Conservation (phyloP, 129 eudicot genomes). For the Flaveria ramosissima region DNA sequence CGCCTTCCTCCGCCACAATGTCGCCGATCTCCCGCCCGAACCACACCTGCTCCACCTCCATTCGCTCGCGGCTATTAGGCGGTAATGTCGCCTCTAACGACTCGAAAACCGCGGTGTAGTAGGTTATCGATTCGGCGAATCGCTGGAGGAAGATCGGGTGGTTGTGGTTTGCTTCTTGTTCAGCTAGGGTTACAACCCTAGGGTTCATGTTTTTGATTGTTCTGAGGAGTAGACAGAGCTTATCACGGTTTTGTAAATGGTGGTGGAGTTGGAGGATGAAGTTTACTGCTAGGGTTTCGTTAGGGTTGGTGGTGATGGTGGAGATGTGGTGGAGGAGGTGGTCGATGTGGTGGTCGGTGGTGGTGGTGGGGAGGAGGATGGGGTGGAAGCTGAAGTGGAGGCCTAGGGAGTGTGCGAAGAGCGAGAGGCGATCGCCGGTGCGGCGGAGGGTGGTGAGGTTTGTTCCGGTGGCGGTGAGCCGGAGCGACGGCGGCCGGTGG, state of each 20-base stretch:
- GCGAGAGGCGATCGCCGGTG: constrained; percentile 77
- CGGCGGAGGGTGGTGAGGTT: constrained; percentile 52
- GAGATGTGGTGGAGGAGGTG: constrained; percentile 30
- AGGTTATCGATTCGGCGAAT: constrained; percentile 55
- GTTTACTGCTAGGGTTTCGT: constrained; percentile 78
- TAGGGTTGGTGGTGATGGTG: constrained; percentile 34
- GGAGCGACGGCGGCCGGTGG: constrained; percentile 51
- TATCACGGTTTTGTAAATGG: constrained; percentile 51
- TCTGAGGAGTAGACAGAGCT: constrained; percentile 47
- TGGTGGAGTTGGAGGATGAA: constrained; percentile 70
- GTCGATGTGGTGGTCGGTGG: constrained; percentile 33
- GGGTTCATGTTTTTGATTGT: constrained; percentile 69
- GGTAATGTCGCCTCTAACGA: constrained; percentile 89
- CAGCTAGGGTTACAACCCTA: constrained; percentile 59
- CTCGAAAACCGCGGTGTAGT: constrained; percentile 76
- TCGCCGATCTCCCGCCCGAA: constrained; percentile 72
- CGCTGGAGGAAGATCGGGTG: constrained; percentile 57
- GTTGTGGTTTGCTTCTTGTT: constrained; percentile 70
- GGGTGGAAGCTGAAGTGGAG: constrained; percentile 72
- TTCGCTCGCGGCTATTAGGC: constrained; percentile 70
- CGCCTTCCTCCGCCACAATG: constrained; percentile 68
- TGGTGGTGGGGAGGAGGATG: constrained; percentile 26
- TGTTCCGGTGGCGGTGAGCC: constrained; percentile 72
- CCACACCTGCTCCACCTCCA: constrained; percentile 74
- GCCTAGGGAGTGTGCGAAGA: constrained; percentile 69